Evolutionary conservation across 345 rosid species (phyloP), one percentile per base, ranked within the genome.

Genomic region (Rhizophora mangle): DNA sequence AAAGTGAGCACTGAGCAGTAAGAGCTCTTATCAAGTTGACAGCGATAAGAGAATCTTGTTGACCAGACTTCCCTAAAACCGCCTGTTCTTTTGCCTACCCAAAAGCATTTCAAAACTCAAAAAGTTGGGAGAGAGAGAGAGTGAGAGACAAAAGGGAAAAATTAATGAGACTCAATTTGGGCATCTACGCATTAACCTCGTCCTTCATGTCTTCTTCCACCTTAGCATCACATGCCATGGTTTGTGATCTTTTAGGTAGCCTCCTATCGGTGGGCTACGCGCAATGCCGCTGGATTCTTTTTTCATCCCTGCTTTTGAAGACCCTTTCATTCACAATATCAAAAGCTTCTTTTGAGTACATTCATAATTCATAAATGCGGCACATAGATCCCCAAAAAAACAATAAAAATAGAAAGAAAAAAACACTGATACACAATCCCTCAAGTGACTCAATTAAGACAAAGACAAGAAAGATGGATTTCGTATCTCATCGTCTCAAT

Each of bases 231-330:
- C 79, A 70, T 75, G 79, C 29, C 7, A 19, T 39, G 32, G 66
- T 21, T 58, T 53, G 57, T 47, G 36, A 21, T 60, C 27, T 65
- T 67, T 64, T 49, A 43, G 79, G 61, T 57, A 9, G 36, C 6
- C 61, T 70, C 29, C 64, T 20, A 58, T 70, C 70, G 15, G 74
- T 75, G 74, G 74, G 58, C 64, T 64, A 52, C 74, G 70, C 71
- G 74, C 71, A 66, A 52, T 60, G 62, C 74, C 79, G 60, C 79
- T 54, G 31, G 22, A 22, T 43, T 11, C 46, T 0, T 49, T 57
- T 73, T 13, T 55, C 19, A 19, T 4, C 18, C 13, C 43, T 54
- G 10, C 53, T 62, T 62, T 63, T 10, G 5, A 11, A 2, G 54
- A 2, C 21, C 22, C 39, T 34, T 63, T 43, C 20, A 32, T 29